These are phyloP conservation scores for Auriscalpium microsporum DNA, from an alignment of 768 basidiomycete genomes.

Conservation along the genomic window DNA sequence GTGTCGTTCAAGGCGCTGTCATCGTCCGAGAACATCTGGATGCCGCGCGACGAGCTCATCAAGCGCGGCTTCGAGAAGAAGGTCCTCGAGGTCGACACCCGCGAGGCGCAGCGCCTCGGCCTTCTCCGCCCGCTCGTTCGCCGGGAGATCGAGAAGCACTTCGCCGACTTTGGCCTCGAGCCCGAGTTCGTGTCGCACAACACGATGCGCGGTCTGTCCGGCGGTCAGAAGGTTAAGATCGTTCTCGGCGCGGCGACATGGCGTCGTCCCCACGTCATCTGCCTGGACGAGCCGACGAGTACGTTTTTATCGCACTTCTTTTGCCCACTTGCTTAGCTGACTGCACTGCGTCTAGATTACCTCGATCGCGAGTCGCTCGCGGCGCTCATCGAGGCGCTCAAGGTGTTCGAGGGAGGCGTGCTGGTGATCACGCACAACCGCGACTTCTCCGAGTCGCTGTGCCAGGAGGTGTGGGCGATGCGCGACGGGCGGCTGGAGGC, in stretches of 20 bases:
- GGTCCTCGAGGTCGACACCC: slow-evolving; percentile 94
- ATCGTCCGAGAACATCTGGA: slow-evolving; percentile 97
- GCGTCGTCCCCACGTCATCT: slow-evolving; percentile 97
- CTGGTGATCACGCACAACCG: slow-evolving; percentile 97
- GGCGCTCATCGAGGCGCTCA: slow-evolving; percentile 95
- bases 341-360: slow-evolving; percentile 55
- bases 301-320: slow-evolving; percentile 17
- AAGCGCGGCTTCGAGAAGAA: slow-evolving; percentile 99
- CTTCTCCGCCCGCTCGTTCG: slow-evolving; percentile 94
- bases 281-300: slow-evolving; percentile 95
- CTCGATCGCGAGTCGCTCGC: slow-evolving; percentile 99
- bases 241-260: slow-evolving; percentile 97
- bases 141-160: slow-evolving; percentile 98
- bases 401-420: slow-evolving; percentile 97
- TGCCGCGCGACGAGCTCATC: slow-evolving; percentile 92
- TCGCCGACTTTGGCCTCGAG: slow-evolving; percentile 98
- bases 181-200: slow-evolving; percentile 99
- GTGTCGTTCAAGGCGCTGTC: slow-evolving; percentile 90
- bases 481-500: slow-evolving; percentile 92
- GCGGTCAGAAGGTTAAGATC: slow-evolving; percentile 99
- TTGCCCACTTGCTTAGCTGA: slow-evolving; percentile 2
- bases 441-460: slow-evolving; percentile 98
- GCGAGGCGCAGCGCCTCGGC: slow-evolving; percentile 94
- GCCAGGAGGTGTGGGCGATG: slow-evolving; percentile 99
- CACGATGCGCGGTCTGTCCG: slow-evolving; percentile 97